These are phyloP conservation scores for Trichosanthes cucumerina DNA, from an alignment of 306 rosid species.

Conservation along the genomic window DNA sequence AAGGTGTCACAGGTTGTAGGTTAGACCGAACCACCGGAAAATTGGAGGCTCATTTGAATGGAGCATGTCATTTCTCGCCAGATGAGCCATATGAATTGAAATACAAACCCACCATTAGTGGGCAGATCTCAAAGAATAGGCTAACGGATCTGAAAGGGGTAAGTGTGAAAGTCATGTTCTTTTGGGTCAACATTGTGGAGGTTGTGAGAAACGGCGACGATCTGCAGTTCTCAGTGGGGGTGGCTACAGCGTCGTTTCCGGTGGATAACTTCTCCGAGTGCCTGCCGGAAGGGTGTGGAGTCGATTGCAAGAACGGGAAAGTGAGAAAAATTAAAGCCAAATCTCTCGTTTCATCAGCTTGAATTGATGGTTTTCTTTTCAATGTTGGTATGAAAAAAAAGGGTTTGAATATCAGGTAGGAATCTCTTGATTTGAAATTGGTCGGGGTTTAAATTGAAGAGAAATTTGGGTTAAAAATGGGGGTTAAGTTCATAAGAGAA, in stretches of 20 bases:
- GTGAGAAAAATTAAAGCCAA: slow-evolving; percentile 39
- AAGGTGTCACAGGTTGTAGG: slow-evolving; percentile 41
- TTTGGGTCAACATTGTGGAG: slow-evolving; percentile 75
- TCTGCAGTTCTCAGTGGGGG: slow-evolving; percentile 62
- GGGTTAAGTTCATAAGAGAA: neutral
- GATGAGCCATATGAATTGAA: slow-evolving; percentile 58
- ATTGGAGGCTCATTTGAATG: slow-evolving; percentile 42
- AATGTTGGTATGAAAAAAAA: neutral
- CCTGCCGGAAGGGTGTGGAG: slow-evolving; percentile 77
- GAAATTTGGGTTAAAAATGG: neutral
- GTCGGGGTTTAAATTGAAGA: neutral
- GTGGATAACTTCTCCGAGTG: slow-evolving; percentile 56
- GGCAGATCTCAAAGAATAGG: slow-evolving; percentile 34
- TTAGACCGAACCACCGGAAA: slow-evolving; percentile 35
- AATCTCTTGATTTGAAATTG: slow-evolving; percentile 13
- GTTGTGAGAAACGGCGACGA: slow-evolving; percentile 43
- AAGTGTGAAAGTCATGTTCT: slow-evolving; percentile 61
- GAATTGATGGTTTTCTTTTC: neutral
- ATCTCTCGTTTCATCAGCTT: slow-evolving; percentile 25
- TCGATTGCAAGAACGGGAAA: slow-evolving; percentile 35
- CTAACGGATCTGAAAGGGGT: slow-evolving; percentile 47
- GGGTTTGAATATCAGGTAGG: neutral
- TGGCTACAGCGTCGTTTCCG: slow-evolving; percentile 65
- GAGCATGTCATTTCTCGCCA: slow-evolving; percentile 57
- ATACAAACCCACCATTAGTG: slow-evolving; percentile 59